Percentiles rank a stretch among this genome's conserved stretches.
These are phyloP conservation scores for Chlorella sorokiniana DNA, from an alignment of 139 green algal genomes.

Conservation along the genomic window DNA sequence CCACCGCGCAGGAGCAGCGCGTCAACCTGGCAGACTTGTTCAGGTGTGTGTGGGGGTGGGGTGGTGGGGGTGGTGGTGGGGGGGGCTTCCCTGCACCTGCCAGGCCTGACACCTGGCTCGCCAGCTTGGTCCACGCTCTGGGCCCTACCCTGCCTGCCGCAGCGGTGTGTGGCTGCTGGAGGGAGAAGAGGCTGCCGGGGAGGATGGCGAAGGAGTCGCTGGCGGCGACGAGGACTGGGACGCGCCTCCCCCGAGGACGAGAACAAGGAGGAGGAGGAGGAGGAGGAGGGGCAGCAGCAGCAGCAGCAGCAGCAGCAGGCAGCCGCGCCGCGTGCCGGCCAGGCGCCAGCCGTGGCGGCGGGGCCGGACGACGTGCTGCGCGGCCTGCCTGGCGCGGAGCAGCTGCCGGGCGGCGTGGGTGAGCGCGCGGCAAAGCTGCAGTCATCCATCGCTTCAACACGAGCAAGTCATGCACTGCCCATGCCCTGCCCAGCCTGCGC, in stretches of 20 bases:
- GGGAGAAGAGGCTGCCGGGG: conserved; percentile 35
- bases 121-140: not conserved
- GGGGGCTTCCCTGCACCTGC: too few relatives aligned
- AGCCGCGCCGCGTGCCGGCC: not conserved
- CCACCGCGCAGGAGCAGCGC: conserved; percentile 20
- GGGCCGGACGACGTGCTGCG: not conserved
- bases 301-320: not conserved
- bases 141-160: not conserved
- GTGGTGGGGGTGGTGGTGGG: not conserved
- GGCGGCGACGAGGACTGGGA: not conserved
- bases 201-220: not conserved
- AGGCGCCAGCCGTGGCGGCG: not conserved
- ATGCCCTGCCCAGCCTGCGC: too few relatives aligned
- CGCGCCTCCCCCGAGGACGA: not conserved
- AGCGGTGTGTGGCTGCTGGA: conserved; percentile 65
- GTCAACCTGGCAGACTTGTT: conserved; percentile 44
- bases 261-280: conserved; percentile 25
- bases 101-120: too few relatives aligned
- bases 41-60: conserved; percentile 4
- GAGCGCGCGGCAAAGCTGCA: not conserved
- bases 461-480: too few relatives aligned
- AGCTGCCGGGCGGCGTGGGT: conserved; percentile 22
- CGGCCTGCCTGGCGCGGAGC: not conserved
- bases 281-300: not conserved
- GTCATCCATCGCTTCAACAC: not conserved